Percentiles rank a stretch among this genome's conserved stretches.
phyloP scores from a whole-genome alignment of 164 flowering plant species.

The Chimonanthus praecox region DNA sequence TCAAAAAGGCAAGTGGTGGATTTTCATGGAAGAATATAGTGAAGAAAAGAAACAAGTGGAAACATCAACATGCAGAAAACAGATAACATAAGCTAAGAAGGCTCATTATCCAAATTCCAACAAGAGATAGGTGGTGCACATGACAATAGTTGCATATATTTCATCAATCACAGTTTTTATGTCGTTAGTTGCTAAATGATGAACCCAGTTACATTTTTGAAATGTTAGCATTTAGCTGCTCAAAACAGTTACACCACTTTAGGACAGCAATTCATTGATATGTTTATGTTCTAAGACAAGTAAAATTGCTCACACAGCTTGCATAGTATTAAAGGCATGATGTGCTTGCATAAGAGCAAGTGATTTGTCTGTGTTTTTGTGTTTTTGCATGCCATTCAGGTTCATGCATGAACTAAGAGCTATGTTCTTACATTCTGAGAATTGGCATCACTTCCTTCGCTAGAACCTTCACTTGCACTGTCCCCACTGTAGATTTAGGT shows the following conservation, averaged over 20 bases:
- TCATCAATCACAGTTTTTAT: neutral
- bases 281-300: neutral
- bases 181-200: neutral
- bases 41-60: neutral
- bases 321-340: neutral
- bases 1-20: too few relatives aligned
- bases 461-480: conserved; percentile 87
- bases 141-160: neutral
- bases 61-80: too few relatives aligned
- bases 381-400: neutral
- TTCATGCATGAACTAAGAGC: neutral
- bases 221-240: neutral
- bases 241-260: neutral
- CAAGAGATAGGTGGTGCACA: neutral
- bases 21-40: neutral
- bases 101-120: neutral
- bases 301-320: neutral
- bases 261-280: neutral
- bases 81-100: neutral
- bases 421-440: conserved; percentile 73
- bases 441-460: conserved; percentile 94
- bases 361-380: neutral
- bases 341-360: neutral
- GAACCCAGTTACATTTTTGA: neutral
- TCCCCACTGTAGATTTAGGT: conserved; percentile 63